Evolutionary conservation across 768 basidiomycete species (phyloP).

Genomic region (Amanita thiersii): DNA sequence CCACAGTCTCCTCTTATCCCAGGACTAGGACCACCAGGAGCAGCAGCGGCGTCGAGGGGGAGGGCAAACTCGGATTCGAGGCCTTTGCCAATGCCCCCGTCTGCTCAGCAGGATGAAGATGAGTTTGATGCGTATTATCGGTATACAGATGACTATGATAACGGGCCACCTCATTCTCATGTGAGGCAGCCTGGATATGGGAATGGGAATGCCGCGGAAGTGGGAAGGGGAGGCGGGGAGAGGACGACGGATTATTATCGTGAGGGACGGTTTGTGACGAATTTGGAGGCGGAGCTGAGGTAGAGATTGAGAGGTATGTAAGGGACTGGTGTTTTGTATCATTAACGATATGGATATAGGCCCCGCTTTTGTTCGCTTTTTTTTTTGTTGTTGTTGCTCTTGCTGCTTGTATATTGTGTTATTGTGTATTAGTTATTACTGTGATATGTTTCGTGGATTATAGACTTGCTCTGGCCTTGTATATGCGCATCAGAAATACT

Average conservation of each 20-base stretch:
- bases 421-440: too few species aligned
- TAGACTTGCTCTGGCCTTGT: too few species aligned
- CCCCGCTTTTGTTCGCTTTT: too few species aligned
- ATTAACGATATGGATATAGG: too few species aligned
- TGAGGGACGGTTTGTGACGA: slow-evolving; percentile 37
- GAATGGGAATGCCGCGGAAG: neutral
- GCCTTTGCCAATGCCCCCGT: slow-evolving; percentile 4
- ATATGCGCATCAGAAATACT: too few species aligned
- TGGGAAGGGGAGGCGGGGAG: neutral
- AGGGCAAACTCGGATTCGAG: slow-evolving; percentile 5
- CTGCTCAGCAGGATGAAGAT: slow-evolving; percentile 15
- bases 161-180: neutral
- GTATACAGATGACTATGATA: neutral
- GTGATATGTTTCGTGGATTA: too few species aligned
- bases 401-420: too few species aligned
- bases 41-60: neutral
- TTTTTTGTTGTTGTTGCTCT: too few species aligned
- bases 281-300: slow-evolving; percentile 25
- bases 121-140: neutral
- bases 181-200: neutral
- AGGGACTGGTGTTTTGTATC: neutral
- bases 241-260: slow-evolving; percentile 19
- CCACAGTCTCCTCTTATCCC: slow-evolving; percentile 1
- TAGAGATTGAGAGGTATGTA: neutral
- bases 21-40: neutral